Conservation (phyloP, 371 early-diverging fungal species). For the Funneliformis caledonium region DNA sequence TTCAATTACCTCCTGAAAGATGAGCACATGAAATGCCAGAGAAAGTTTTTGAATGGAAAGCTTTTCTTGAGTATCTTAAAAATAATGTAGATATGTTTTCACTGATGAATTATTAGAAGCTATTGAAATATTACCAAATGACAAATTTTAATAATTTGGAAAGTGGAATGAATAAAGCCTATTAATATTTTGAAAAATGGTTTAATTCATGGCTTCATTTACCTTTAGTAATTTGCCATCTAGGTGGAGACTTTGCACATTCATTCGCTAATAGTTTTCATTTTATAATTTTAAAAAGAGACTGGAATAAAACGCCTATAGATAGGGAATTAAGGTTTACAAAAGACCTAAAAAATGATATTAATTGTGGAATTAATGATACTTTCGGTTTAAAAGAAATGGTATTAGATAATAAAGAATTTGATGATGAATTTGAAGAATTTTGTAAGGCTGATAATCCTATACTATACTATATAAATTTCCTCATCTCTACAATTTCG, state of each 20-base stretch:
- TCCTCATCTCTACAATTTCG: neutral
- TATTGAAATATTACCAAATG: too few relatives aligned
- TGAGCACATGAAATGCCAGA: too few relatives aligned
- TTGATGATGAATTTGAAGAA: neutral
- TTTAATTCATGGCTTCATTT: neutral
- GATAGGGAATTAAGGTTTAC: too few relatives aligned
- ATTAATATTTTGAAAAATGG: conserved; percentile 9
- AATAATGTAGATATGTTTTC: too few relatives aligned
- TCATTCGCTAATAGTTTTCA: neutral
- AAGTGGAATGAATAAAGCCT: neutral
- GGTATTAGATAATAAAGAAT: too few relatives aligned
- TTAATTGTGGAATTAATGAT: neutral
- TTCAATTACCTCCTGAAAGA: too few relatives aligned
- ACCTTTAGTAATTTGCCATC: neutral
- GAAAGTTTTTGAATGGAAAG: too few relatives aligned
- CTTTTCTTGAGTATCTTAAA: too few relatives aligned
- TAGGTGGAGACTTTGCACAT: neutral
- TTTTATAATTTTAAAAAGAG: neutral
- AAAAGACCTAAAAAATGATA: too few relatives aligned
- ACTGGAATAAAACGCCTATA: neutral
- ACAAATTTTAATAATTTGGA: neutral
- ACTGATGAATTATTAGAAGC: too few relatives aligned
- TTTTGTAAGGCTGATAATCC: neutral
- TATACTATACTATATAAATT: neutral
- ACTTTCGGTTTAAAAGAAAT: neutral